Conservation (phyloP, 2,329 filamentous ascomycete species). For the Aspergillus chevalieri region DNA sequence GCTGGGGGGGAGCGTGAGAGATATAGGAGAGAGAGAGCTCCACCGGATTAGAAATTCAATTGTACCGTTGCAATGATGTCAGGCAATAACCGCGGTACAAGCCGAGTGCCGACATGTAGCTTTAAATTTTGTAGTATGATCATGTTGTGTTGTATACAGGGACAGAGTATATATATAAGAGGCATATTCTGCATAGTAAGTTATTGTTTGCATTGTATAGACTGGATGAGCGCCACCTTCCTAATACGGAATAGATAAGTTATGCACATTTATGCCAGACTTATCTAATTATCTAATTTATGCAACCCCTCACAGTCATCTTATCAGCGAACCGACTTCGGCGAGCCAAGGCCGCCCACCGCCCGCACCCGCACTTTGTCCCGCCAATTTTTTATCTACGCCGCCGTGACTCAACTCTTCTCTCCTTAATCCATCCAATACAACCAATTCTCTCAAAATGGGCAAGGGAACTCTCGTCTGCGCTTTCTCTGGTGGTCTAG, state of each 20-base stretch:
- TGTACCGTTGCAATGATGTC: not conserved
- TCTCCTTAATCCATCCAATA: not conserved
- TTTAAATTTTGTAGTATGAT: no score
- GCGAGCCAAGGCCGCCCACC: not conserved
- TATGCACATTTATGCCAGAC: not conserved
- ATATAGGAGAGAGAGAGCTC: not conserved
- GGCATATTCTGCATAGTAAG: no score
- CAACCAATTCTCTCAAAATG: conserved; percentile 14
- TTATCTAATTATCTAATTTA: not conserved
- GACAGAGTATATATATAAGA: no score
- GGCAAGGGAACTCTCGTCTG: conserved; percentile 15
- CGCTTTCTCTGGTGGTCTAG: conserved; percentile 43
- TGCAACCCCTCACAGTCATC: not conserved
- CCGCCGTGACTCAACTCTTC: not conserved
- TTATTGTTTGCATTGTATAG: no score
- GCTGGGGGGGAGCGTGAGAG: not conserved
- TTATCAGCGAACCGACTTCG: not conserved
- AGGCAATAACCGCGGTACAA: not conserved
- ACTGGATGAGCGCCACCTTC: no score
- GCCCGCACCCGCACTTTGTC: not conserved
- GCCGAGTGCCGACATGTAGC: no score
- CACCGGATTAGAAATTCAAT: not conserved
- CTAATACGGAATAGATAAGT: no score
- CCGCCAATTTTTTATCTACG: conserved; percentile 3
- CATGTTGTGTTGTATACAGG: no score